A percentile compares a stretch with the other conserved stretches of the same genome.
phyloP scores from a whole-genome alignment of 2,329 filamentous ascomycete species.

The Trichoderma atrobrunneum region DNA sequence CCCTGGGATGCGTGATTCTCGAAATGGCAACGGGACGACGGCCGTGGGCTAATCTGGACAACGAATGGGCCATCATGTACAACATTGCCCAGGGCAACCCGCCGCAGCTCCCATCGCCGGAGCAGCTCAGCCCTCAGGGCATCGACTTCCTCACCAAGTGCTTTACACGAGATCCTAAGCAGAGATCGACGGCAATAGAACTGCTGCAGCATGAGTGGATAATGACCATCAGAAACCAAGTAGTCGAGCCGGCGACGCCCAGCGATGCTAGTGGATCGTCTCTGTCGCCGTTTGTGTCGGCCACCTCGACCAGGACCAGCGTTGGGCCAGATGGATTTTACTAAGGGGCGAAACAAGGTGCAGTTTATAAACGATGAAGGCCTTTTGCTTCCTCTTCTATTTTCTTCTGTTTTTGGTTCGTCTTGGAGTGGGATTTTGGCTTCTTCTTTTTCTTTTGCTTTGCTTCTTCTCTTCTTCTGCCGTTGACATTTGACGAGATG shows the following conservation, averaged over 20 bases:
- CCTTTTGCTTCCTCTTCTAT: neutral
- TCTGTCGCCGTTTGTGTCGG: constrained; percentile 35
- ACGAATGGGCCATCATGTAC: constrained; percentile 99
- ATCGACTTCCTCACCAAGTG: constrained; percentile 86
- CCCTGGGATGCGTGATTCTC: constrained; percentile 89
- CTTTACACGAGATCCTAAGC: constrained; percentile 79
- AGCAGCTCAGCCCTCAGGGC: constrained; percentile 80
- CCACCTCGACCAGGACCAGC: constrained; percentile 32
- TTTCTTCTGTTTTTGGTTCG: neutral
- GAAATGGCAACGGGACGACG: constrained; percentile 96
- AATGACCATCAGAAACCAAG: constrained; percentile 61
- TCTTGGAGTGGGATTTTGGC: neutral
- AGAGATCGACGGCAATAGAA: constrained; percentile 79
- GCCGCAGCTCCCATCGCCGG: constrained; percentile 74
- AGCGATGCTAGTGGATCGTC: constrained; percentile 52
- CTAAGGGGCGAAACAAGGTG: neutral
- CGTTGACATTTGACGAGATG: neutral
- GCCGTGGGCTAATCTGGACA: constrained; percentile 94
- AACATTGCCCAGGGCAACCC: constrained; percentile 97
- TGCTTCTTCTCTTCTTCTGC: neutral
- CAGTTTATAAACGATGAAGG: neutral
- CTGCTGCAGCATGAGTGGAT: constrained; percentile 93
- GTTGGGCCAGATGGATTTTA: constrained; percentile 29
- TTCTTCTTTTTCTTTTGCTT: neutral
- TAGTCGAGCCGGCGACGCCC: constrained; percentile 62